Evolutionary conservation across 176 grass and related monocot species (phyloP), one percentile per base, ranked within the genome.

Genomic region (Musa troglodytarum): DNA sequence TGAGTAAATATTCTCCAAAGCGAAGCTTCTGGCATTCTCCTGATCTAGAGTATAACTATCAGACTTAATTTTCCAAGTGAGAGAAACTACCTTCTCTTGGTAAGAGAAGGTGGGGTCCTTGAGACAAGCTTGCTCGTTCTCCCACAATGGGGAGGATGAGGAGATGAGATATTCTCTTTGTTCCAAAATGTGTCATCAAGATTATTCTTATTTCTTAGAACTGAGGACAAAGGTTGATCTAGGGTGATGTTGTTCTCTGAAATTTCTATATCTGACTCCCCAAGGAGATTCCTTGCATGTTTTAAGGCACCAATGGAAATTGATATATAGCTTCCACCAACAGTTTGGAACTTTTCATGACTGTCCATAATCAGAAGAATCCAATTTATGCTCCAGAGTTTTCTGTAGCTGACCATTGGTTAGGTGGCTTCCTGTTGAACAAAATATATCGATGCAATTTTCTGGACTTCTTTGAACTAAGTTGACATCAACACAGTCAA

Each of bases 311-410:
- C n/a, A n/a, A n/a, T n/a, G n/a, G n/a, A n/a, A n/a, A n/a, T n/a
- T n/a, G n/a, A n/a, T n/a, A n/a, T n/a, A n/a, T n/a, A n/a, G n/a
- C n/a, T n/a, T n/a, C n/a, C 90, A 49, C 86, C 68, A 0, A 86
- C 88, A 28, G 88, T 98, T 64, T 86, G 87, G 72, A 91, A 88
- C 69, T 73, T 86, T 67, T 87, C 80, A 62, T 63, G 78, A 79
- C 65, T 64, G 76, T 71, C 53, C 49, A 68, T 70, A 54, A 82
- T 80, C 61, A 86, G 74, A 84, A 24, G 59, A 9, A 19, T 14
- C 29, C 15, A 29, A 53, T 75, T 68, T 76, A 82, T 77, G 80
- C 67, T 56, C 65, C 63, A 63, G 75, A 51, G 85, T 74, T 56
- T 50, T 81, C 72, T 72, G 68, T 21, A 68, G 72, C 76, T 52